Evolutionary conservation across 495 filamentous ascomycete genomes (phyloP).

Genomic region (Penicillium desertorum): DNA sequence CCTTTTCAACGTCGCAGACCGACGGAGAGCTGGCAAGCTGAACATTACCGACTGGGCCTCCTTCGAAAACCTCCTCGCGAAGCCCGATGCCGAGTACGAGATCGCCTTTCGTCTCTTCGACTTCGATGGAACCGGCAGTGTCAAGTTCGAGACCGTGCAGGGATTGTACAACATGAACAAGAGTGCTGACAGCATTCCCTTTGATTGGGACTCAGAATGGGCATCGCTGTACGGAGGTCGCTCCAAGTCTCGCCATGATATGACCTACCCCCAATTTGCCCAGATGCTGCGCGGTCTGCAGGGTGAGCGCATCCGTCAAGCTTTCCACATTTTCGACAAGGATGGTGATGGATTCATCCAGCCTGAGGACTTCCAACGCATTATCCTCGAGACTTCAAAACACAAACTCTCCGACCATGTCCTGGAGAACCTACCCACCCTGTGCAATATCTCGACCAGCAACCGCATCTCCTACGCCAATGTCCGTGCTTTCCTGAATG

Average conservation of each 20-base stretch:
- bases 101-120: conserved; percentile 98
- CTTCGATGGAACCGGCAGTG: conserved; percentile 70
- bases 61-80: conserved; percentile 89
- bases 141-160: conserved; percentile 85
- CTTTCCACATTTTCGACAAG: conserved; percentile 88
- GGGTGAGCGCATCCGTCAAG: conserved; percentile 91
- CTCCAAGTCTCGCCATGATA: conserved; percentile 76
- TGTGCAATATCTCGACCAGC: conserved; percentile 91
- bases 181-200: conserved; percentile 76
- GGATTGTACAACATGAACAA: conserved; percentile 79
- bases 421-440: conserved; percentile 85
- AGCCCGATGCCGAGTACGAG: conserved; percentile 97
- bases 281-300: conserved; percentile 97
- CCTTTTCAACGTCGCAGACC: conserved; percentile 87
- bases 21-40: conserved; percentile 66
- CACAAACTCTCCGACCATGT: conserved; percentile 98
- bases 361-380: conserved; percentile 92
- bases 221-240: conserved; percentile 90
- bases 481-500: conserved; percentile 94
- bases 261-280: conserved; percentile 96
- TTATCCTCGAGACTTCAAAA: conserved; percentile 87
- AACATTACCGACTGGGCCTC: conserved; percentile 82
- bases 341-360: conserved; percentile 97
- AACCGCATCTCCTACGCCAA: conserved; percentile 97
- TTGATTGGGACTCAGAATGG: conserved; percentile 97